A percentile compares a stretch with the other conserved stretches of the same genome.
Conservation (phyloP, 2,329 filamentous ascomycete species). For the Arthroderma sp. region DNA sequence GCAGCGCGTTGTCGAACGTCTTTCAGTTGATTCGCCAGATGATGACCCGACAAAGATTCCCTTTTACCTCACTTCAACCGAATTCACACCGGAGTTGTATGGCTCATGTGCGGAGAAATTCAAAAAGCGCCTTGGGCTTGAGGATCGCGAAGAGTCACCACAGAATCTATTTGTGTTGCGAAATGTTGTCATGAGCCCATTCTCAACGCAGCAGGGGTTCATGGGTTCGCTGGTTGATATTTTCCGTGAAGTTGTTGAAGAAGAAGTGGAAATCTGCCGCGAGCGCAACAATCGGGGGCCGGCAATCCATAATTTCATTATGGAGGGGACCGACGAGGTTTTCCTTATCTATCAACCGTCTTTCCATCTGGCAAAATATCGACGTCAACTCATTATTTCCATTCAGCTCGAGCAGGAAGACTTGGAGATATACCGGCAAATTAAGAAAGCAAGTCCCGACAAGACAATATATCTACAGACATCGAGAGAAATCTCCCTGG, state of each 20-base stretch:
- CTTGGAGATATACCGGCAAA: background rate
- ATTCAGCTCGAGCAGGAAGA: background rate
- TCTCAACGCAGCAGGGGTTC: constrained; percentile 6
- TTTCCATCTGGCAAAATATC: constrained; percentile 11
- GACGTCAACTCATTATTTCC: constrained; percentile 11
- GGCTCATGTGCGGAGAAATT: constrained; percentile 30
- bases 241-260: constrained; percentile 10
- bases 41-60: constrained; percentile 30
- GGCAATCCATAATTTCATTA: constrained; percentile 9
- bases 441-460: background rate
- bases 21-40: constrained; percentile 30
- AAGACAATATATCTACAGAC: background rate
- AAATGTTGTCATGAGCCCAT: constrained; percentile 35
- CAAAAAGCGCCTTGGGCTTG: constrained; percentile 29
- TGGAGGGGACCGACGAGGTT: constrained; percentile 11
- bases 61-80: constrained; percentile 34
- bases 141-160: constrained; percentile 11
- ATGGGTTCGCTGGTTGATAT: constrained; percentile 7
- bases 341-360: constrained; percentile 10
- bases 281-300: constrained; percentile 10
- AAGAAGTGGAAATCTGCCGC: constrained; percentile 12
- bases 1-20: constrained; percentile 28
- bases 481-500: background rate
- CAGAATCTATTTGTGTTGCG: constrained; percentile 33
- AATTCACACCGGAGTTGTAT: constrained; percentile 30